Conservation (phyloP, 2,329 filamentous ascomycete genomes). For the Sporothrix variecibatus region DNA sequence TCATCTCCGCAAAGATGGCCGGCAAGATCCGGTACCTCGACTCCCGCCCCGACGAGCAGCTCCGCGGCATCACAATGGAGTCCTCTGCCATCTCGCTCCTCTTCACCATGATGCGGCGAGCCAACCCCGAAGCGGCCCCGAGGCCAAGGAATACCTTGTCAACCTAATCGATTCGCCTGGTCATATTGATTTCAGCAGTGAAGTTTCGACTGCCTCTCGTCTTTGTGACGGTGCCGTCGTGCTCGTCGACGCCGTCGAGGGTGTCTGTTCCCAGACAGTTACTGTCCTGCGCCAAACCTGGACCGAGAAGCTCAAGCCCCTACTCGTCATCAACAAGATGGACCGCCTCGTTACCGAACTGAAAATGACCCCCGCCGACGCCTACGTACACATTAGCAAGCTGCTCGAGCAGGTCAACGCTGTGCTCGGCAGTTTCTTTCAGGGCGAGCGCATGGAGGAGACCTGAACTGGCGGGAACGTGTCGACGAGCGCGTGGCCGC, state of each 20-base stretch:
- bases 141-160: constrained; percentile 87
- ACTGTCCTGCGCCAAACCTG: constrained; percentile 93
- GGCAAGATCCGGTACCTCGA: constrained; percentile 98
- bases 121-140: constrained; percentile 65
- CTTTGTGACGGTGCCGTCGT: constrained; percentile 94
- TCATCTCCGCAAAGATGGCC: constrained; percentile 95
- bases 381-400: constrained; percentile 84
- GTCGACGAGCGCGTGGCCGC: constrained; percentile 85
- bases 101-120: constrained; percentile 85
- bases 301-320: constrained; percentile 91
- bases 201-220: constrained; percentile 92
- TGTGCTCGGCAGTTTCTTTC: constrained; percentile 95
- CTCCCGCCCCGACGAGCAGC: constrained; percentile 92
- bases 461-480: constrained; percentile 90
- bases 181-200: constrained; percentile 97
- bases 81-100: constrained; percentile 96
- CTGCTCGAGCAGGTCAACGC: constrained; percentile 95
- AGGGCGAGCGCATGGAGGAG: constrained; percentile 97
- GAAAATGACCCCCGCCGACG: constrained; percentile 88
- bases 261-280: constrained; percentile 97
- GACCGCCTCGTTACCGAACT: constrained; percentile 91
- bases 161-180: constrained; percentile 98
- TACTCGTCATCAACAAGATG: constrained; percentile 98
- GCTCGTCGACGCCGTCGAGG: constrained; percentile 93
- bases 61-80: constrained; percentile 99